Conservation (phyloP, 352 stramenopile genomes). For the Pythium dissotocum region DNA sequence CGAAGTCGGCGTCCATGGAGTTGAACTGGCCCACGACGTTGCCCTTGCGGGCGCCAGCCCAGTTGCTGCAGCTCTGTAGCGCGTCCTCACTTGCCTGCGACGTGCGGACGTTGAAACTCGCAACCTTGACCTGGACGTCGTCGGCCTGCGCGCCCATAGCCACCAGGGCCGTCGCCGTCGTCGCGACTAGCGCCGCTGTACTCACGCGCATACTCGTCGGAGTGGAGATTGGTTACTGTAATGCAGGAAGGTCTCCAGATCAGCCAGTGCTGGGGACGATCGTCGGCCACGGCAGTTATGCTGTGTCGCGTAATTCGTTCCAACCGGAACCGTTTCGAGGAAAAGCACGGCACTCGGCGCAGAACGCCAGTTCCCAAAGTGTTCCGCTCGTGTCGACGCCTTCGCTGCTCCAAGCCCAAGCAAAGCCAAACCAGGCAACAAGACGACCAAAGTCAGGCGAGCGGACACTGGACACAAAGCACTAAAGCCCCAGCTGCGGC, state of each 20-base stretch:
- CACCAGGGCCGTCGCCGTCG: constrained; percentile 18
- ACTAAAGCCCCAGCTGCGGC: background rate
- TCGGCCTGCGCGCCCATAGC: constrained; percentile 27
- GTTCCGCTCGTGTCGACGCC: background rate
- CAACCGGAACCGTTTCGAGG: background rate
- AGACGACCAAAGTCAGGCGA: background rate
- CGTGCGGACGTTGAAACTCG: constrained; percentile 85
- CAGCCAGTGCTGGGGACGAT: background rate
- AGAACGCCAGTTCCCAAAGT: constrained; percentile 17
- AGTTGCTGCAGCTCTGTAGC: constrained; percentile 51
- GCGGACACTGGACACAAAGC: background rate
- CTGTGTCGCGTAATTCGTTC: background rate
- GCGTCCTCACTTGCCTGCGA: constrained; percentile 51
- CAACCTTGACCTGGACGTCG: constrained; percentile 54
- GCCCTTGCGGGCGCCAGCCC: constrained; percentile 61
- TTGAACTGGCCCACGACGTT: constrained; percentile 65
- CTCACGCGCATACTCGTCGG: constrained; percentile 14
- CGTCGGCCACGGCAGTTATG: background rate
- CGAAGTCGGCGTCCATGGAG: constrained; percentile 57
- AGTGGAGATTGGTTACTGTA: background rate
- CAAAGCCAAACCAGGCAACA: background rate
- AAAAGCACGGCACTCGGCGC: background rate
- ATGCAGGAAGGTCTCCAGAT: too few species aligned
- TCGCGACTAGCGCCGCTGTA: constrained; percentile 20
- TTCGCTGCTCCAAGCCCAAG: too few species aligned